Evolutionary conservation across 2,329 filamentous ascomycete species (phyloP).

Genomic region (Microdochium paspali): DNA sequence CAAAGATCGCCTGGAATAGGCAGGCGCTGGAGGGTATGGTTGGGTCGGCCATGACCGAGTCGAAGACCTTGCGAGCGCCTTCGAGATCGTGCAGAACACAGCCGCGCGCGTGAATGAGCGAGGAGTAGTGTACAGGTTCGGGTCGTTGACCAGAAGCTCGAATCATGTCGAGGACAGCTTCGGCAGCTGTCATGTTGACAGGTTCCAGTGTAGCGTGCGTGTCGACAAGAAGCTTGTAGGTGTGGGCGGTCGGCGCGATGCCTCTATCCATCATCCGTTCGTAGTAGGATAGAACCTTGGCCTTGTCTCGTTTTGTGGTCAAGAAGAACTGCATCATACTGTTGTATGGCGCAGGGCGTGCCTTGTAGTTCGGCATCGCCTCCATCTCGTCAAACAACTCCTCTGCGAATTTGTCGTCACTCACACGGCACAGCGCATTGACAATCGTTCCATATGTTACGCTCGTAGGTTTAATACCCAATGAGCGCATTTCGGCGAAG

Average conservation of each 20-base stretch:
- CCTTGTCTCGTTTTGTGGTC: slow-evolving; percentile 90
- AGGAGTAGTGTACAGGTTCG: slow-evolving; percentile 91
- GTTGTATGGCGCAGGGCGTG: slow-evolving; percentile 93
- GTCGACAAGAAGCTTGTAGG: slow-evolving; percentile 94
- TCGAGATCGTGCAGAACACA: slow-evolving; percentile 89
- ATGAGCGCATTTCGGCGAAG: slow-evolving; percentile 92
- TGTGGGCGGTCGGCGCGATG: slow-evolving; percentile 89
- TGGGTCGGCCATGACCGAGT: slow-evolving; percentile 62
- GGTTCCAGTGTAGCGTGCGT: slow-evolving; percentile 91
- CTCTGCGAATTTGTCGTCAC: slow-evolving; percentile 94
- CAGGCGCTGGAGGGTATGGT: slow-evolving; percentile 68
- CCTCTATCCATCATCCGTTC: slow-evolving; percentile 83
- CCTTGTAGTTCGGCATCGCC: slow-evolving; percentile 97
- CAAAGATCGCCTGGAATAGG: slow-evolving; percentile 93
- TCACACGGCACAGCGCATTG: slow-evolving; percentile 93
- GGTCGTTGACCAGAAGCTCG: slow-evolving; percentile 63
- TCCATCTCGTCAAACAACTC: slow-evolving; percentile 99
- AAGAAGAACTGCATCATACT: slow-evolving; percentile 99
- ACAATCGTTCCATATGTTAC: slow-evolving; percentile 98
- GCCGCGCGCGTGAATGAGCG: slow-evolving; percentile 89
- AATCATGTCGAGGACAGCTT: slow-evolving; percentile 73
- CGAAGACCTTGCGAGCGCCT: slow-evolving; percentile 73
- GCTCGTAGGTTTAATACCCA: slow-evolving; percentile 89
- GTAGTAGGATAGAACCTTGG: slow-evolving; percentile 90
- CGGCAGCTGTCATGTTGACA: slow-evolving; percentile 77